phyloP scores from a whole-genome alignment of 495 filamentous ascomycete species.

The Penicillium coprophilum region DNA sequence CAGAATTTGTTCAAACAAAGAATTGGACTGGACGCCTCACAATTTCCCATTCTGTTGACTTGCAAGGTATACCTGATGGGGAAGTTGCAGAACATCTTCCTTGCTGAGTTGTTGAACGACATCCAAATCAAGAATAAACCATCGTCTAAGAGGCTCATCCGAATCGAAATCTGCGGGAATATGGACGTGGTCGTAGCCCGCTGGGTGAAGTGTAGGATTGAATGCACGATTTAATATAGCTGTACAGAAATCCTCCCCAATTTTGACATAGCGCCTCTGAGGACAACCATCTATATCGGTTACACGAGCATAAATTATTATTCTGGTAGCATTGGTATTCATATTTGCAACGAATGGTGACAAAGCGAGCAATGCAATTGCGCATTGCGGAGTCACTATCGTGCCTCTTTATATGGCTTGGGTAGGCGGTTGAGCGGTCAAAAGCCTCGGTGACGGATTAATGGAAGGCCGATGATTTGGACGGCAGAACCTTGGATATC shows the following conservation, averaged over 20 bases:
- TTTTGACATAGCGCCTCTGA: conserved; percentile 22
- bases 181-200: conserved; percentile 28
- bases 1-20: conserved; percentile 3
- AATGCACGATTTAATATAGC: conserved; percentile 19
- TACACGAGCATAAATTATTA: conserved; percentile 20
- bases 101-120: conserved; percentile 16
- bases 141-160: conserved; percentile 15
- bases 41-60: conserved; percentile 25
- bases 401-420: no score
- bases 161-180: conserved; percentile 29
- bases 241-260: conserved; percentile 22
- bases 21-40: conserved; percentile 10
- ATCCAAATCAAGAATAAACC: conserved; percentile 30
- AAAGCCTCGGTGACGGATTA: no score
- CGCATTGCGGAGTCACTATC: no score
- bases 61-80: conserved; percentile 26
- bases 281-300: conserved; percentile 26
- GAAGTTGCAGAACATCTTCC: conserved; percentile 17
- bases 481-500: no score
- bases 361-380: no score
- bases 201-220: conserved; percentile 13
- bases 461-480: no score
- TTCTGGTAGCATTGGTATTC: not conserved
- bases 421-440: no score
- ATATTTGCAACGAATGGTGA: not conserved